phyloP scores from a whole-genome alignment of 805 yeast species.

The Metschnikowia aberdeeniae region DNA sequence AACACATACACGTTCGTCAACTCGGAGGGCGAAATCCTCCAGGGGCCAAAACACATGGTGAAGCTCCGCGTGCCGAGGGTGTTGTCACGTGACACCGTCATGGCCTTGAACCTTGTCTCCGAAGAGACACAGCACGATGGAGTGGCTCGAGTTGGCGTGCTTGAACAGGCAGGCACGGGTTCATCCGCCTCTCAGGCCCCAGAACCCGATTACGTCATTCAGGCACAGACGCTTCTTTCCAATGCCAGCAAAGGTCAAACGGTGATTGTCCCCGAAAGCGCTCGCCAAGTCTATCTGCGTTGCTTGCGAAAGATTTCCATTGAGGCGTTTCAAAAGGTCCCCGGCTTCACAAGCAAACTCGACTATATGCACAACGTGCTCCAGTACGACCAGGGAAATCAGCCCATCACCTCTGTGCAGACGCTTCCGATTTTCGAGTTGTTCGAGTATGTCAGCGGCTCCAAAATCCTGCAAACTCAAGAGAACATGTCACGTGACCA shows the following conservation, averaged over 20 bases:
- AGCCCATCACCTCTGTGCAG: constrained; percentile 26
- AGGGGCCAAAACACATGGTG: constrained; percentile 41
- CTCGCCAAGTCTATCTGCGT: constrained; percentile 26
- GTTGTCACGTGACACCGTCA: constrained; percentile 39
- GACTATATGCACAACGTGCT: constrained; percentile 44
- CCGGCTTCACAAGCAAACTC: constrained; percentile 37
- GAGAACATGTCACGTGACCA: background rate
- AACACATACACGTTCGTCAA: constrained; percentile 55
- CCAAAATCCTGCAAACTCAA: background rate
- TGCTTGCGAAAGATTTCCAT: constrained; percentile 30
- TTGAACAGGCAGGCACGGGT: constrained; percentile 20
- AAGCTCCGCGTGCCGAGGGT: constrained; percentile 52
- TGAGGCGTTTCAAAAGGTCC: constrained; percentile 37
- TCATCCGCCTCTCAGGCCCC: constrained; percentile 6
- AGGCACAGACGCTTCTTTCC: constrained; percentile 15
- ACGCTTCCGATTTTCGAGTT: constrained; percentile 35
- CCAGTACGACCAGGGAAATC: constrained; percentile 37
- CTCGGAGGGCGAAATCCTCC: constrained; percentile 53
- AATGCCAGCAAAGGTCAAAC: constrained; percentile 34
- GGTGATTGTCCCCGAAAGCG: constrained; percentile 31
- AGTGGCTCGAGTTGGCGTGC: constrained; percentile 37
- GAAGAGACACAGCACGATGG: constrained; percentile 29
- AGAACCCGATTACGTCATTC: background rate
- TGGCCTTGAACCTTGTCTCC: constrained; percentile 23
- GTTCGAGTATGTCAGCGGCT: constrained; percentile 14